Percentiles rank a stretch among this genome's conserved stretches.
phyloP scores from a whole-genome alignment of 345 rosid genomes.

The Aethionema arabicum region DNA sequence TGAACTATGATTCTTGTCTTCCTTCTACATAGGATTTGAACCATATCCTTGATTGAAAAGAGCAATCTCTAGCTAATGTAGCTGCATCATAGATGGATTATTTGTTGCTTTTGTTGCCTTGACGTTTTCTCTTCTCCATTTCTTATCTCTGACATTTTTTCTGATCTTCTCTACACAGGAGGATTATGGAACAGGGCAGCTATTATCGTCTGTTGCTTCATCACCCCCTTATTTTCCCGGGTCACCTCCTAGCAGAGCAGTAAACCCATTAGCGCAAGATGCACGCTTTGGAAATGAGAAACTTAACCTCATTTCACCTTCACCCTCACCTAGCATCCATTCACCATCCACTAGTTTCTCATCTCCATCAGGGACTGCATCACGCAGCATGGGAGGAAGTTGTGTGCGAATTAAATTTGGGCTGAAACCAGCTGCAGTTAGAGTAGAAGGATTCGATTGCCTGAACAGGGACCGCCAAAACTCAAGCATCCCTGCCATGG shows the following conservation, averaged over 20 bases:
- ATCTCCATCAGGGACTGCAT: constrained; percentile 38
- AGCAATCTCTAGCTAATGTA: not conserved
- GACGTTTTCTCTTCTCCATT: not conserved
- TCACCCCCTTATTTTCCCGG: constrained; percentile 71
- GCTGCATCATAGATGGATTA: constrained; percentile 21
- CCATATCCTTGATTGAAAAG: not conserved
- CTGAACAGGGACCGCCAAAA: constrained; percentile 52
- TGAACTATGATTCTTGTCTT: not conserved
- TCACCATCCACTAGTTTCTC: constrained; percentile 16
- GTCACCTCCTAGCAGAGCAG: constrained; percentile 69
- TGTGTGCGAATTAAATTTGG: constrained; percentile 61
- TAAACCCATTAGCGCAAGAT: constrained; percentile 71
- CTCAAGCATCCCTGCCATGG: constrained; percentile 75
- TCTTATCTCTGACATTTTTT: not conserved
- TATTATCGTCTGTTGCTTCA: constrained; percentile 38
- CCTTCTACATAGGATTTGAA: not conserved
- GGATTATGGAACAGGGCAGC: constrained; percentile 40
- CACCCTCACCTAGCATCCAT: constrained; percentile 28
- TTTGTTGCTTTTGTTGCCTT: not conserved
- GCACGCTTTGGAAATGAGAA: constrained; percentile 54
- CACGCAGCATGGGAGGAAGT: constrained; percentile 43
- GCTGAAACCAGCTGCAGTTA: constrained; percentile 60
- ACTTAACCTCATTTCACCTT: constrained; percentile 27
- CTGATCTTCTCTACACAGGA: constrained; percentile 40
- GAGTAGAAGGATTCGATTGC: constrained; percentile 85